These are phyloP conservation scores for Fusarium protoensiforme DNA, from an alignment of 2,329 filamentous ascomycete genomes.

Conservation along the genomic window DNA sequence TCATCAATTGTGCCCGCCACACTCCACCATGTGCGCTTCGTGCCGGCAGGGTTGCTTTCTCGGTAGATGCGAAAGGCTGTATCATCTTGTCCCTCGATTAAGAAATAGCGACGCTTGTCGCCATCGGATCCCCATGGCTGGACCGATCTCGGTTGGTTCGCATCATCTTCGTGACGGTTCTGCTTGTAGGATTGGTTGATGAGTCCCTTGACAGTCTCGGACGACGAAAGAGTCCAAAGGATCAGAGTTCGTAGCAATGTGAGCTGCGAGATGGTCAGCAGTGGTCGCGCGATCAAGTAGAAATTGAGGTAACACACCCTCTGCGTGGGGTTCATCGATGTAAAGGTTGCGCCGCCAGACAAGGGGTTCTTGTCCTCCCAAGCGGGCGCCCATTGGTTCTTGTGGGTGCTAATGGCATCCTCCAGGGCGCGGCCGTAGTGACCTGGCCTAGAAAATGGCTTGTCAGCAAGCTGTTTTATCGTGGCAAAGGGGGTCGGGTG, in stretches of 20 bases:
- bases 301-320: conserved; percentile 67
- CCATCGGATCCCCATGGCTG: conserved; percentile 92
- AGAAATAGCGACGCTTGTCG: conserved; percentile 91
- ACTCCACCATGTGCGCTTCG: conserved; percentile 88
- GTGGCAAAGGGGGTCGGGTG: neutral
- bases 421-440: conserved; percentile 95
- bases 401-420: conserved; percentile 88
- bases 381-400: conserved; percentile 84
- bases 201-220: conserved; percentile 81
- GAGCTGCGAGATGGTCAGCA: conserved; percentile 65
- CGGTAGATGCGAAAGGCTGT: conserved; percentile 94
- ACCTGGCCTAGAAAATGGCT: conserved; percentile 71
- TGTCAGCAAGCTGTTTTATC: conserved; percentile 23
- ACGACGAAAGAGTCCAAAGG: conserved; percentile 90
- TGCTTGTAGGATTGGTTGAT: conserved; percentile 92
- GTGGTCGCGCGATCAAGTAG: conserved; percentile 12
- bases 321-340: conserved; percentile 82
- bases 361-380: conserved; percentile 90
- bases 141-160: conserved; percentile 88
- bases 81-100: conserved; percentile 94
- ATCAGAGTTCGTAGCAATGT: conserved; percentile 84
- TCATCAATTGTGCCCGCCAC: conserved; percentile 93
- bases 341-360: conserved; percentile 82
- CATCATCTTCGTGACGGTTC: conserved; percentile 79
- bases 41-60: conserved; percentile 85